Evolutionary conservation across 225 moss, liverwort and hornwort species (phyloP).

Genomic region (Polytrichum commune): DNA sequence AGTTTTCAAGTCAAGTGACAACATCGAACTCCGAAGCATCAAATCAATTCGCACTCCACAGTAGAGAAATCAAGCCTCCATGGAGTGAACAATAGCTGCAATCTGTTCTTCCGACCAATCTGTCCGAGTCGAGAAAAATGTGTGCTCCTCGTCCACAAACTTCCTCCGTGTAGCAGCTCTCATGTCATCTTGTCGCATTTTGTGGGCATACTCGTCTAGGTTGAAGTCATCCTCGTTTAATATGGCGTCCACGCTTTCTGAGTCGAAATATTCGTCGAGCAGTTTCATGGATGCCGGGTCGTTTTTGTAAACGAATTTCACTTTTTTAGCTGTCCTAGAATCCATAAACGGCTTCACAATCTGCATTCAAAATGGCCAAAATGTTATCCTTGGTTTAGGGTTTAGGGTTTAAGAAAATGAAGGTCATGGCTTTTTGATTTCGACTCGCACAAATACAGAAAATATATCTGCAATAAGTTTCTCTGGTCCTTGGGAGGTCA

Average conservation of each 20-base stretch:
- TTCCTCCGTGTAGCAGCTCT: slow-evolving; percentile 9
- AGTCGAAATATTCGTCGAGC: slow-evolving; percentile 1
- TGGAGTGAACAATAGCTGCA: too few species aligned
- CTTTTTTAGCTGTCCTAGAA: slow-evolving; percentile 10
- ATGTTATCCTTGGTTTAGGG: not conserved
- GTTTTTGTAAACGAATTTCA: slow-evolving; percentile 17
- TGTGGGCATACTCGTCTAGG: not conserved
- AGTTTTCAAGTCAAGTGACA: too few species aligned
- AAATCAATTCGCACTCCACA: too few species aligned
- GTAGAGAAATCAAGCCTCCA: too few species aligned
- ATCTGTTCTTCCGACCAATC: too few species aligned
- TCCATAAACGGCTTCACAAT: slow-evolving; percentile 17
- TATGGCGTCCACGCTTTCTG: slow-evolving; percentile 9
- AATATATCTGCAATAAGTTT: not conserved
- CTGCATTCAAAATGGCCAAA: not conserved
- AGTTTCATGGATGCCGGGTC: slow-evolving; percentile 3
- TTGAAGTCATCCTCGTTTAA: slow-evolving; percentile 2
- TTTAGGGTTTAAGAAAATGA: not conserved
- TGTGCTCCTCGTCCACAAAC: slow-evolving; percentile 3
- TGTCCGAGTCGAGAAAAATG: too few species aligned
- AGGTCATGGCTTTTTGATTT: not conserved
- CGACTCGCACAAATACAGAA: not conserved
- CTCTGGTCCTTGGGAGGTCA: too few species aligned
- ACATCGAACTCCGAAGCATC: too few species aligned
- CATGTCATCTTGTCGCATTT: slow-evolving; percentile 13